These are phyloP conservation scores for Mortierella sp. DNA, from an alignment of 371 early-diverging fungal genomes.

Conservation along the genomic window DNA sequence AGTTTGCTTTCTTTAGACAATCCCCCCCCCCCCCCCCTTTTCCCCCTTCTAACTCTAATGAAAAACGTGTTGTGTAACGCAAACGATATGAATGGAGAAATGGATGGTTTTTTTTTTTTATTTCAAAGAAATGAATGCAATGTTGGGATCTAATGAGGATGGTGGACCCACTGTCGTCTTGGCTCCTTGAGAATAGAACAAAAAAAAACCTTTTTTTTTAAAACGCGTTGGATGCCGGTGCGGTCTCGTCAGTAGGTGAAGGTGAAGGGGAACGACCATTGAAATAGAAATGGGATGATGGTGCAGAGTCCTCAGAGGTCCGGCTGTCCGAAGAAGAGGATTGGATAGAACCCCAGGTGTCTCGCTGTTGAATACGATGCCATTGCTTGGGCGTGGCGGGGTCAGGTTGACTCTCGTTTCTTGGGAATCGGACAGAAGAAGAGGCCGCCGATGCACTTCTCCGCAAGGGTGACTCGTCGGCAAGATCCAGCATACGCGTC, in stretches of 20 bases:
- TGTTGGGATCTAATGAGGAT: too few species aligned
- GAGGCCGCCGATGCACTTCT: constrained; percentile 8
- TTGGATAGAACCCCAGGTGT: constrained; percentile 39
- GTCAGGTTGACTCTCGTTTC: not conserved
- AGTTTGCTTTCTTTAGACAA: not conserved
- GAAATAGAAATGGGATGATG: constrained; percentile 53
- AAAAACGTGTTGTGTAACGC: too few species aligned
- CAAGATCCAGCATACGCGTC: not conserved
- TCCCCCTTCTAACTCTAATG: too few species aligned
- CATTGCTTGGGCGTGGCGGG: constrained; percentile 22
- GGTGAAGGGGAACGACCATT: constrained; percentile 46
- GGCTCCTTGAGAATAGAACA: too few species aligned
- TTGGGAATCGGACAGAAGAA: not conserved
- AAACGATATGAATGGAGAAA: too few species aligned
- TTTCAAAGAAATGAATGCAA: too few species aligned
- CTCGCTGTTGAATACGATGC: constrained; percentile 16
- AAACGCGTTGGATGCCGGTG: constrained; percentile 18
- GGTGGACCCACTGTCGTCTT: too few species aligned
- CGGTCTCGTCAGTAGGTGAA: constrained; percentile 35
- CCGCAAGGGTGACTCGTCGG: not conserved
- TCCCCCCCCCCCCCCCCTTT: too few species aligned
- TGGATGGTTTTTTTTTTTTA: too few species aligned
- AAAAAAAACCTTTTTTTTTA: constrained; percentile 2
- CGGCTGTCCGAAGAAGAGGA: constrained; percentile 37
- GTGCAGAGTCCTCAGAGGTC: constrained; percentile 33